Evolutionary conservation across 352 stramenopile species (phyloP).

Genomic region (Globisporangium uncinulatum): DNA sequence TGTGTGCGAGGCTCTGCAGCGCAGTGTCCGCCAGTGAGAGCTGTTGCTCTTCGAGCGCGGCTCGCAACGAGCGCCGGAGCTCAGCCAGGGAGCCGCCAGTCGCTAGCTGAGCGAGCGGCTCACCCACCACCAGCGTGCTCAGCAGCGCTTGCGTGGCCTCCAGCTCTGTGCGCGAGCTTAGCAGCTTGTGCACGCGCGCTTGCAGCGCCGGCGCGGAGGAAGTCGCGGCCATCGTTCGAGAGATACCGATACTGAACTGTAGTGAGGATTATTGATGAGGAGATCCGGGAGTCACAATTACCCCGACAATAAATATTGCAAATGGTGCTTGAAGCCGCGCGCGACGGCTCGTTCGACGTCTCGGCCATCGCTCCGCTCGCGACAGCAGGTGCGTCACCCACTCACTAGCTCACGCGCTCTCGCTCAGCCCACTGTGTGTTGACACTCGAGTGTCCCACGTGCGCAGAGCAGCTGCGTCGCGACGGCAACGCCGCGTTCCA

Average conservation of each 20-base stretch:
- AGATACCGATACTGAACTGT: too few species aligned
- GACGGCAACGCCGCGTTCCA: constrained; percentile 72
- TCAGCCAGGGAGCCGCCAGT: constrained; percentile 23
- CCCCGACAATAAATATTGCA: too few species aligned
- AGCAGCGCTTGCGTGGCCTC: constrained; percentile 57
- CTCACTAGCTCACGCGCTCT: not conserved
- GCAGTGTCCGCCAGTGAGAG: constrained; percentile 38
- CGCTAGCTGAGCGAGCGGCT: constrained; percentile 4
- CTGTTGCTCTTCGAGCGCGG: constrained; percentile 48
- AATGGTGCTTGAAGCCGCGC: constrained; percentile 19
- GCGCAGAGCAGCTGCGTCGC: constrained; percentile 36
- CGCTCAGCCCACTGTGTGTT: not conserved
- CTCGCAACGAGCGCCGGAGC: constrained; percentile 37
- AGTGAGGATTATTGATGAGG: too few species aligned
- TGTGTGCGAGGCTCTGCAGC: constrained; percentile 34
- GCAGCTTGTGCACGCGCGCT: constrained; percentile 55
- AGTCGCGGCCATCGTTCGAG: not conserved
- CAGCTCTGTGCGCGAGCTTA: constrained; percentile 53
- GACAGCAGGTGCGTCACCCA: not conserved
- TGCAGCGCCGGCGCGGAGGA: constrained; percentile 20
- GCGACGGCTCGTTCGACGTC: constrained; percentile 38
- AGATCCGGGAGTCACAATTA: too few species aligned
- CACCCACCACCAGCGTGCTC: constrained; percentile 37
- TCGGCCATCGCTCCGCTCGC: not conserved
- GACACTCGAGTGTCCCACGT: not conserved